Conservation (phyloP, 2,329 filamentous ascomycete genomes). For the Hymenoscyphus repandus region DNA sequence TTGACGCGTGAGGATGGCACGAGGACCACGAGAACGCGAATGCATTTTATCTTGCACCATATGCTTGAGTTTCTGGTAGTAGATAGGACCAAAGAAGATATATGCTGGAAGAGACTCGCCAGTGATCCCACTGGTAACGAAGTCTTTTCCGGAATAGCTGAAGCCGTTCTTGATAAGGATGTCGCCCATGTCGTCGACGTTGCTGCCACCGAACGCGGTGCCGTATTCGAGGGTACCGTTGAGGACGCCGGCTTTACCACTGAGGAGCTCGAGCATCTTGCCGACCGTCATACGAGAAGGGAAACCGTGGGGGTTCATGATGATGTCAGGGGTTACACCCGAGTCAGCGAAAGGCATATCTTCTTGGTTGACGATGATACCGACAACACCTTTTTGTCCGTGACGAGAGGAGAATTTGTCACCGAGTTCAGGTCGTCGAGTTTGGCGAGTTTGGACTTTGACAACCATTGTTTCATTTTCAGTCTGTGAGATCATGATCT, state of each 20-base stretch:
- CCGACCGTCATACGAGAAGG: conserved; percentile 99
- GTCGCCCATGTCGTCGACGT: conserved; percentile 81
- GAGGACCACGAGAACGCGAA: conserved; percentile 81
- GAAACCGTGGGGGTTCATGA: conserved; percentile 99
- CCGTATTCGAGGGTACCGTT: conserved; percentile 85
- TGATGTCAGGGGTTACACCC: conserved; percentile 93
- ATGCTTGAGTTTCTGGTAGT: conserved; percentile 99
- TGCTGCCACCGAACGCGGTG: conserved; percentile 78
- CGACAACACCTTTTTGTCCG: conserved; percentile 96
- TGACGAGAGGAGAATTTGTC: conserved; percentile 99
- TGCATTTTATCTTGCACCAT: conserved; percentile 99
- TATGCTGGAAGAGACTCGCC: conserved; percentile 92
- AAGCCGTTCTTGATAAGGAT: conserved; percentile 85
- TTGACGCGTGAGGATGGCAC: conserved; percentile 88
- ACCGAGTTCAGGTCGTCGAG: conserved; percentile 85
- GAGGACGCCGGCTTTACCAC: conserved; percentile 88
- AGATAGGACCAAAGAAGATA: conserved; percentile 98
- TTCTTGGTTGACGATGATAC: conserved; percentile 92
- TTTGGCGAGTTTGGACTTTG: conserved; percentile 96
- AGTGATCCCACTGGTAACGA: conserved; percentile 90
- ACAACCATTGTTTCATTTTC: conserved; percentile 82
- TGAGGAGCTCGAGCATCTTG: conserved; percentile 91
- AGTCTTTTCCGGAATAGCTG: conserved; percentile 96
- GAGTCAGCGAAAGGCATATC: conserved; percentile 94
- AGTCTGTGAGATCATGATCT: conserved; percentile 87